Base-by-base conservation (phyloP, 345 rosid genomes). In the Salix exigua region DNA sequence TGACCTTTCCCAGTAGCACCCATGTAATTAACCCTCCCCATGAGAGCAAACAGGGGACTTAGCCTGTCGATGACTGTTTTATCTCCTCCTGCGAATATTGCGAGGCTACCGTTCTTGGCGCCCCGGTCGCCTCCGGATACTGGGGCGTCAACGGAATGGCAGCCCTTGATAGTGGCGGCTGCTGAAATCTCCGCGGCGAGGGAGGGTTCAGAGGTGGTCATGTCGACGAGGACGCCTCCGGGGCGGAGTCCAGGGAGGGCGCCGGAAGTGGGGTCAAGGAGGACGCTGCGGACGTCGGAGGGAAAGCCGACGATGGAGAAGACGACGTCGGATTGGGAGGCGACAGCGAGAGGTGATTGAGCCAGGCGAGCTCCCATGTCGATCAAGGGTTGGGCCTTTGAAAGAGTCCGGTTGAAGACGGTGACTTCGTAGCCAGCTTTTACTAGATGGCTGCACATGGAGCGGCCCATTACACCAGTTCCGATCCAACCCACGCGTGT, bases 121-220 rank as follows among this genome's bases (percentile, higher is more conserved):
- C 98, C 96, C 23, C 85, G 84, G 73, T 95, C 92, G 38, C 99
- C 89, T 19, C 93, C 96, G 16, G 91, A 93, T 4, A 93, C 89
- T 0, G 99, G 98, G 18, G 94, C 90, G 70, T 95, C 97, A 75
- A 95, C 69, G 7, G 98, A 79, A 78, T 82, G 83, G 85, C 96
- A 95, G 61, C 72, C 67, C 48, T 77, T 88, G 31, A 84, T 63
- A 42, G 86, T 64, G 9, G 98, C 98, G 0, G 92, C 89, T 62
- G 81, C 28, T 40, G 86, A 78, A 40, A 95, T 88, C 76, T 95
- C 98, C 68, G 76, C 79, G 4, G 99, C 99, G 25, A 95, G 92
- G 33, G 94, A 89, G 67, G 98, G 99, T 67, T 95, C 98, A 9
- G 97, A 95, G 11, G 99, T 95, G 63, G 99, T 95, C 99, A 95